Base-by-base conservation (phyloP, 495 filamentous ascomycete genomes). In the Trypethelium eluteriae region DNA sequence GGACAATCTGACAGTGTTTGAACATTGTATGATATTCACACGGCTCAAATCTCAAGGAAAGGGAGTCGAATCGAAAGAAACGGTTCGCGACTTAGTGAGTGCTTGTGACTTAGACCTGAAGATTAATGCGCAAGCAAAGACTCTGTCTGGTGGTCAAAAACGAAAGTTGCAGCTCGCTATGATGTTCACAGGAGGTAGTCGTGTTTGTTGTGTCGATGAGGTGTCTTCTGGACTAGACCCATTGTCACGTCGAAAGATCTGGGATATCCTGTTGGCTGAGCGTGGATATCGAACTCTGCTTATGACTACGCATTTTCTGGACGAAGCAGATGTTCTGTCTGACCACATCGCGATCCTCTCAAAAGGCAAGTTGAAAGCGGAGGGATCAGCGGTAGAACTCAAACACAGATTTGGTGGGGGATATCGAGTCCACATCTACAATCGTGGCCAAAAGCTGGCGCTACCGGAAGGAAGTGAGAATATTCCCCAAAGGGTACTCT, bases 151-250 rank as follows among this genome's bases (percentile, higher is more conserved):
- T 5, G 92, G 92, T 0, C 92, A 96, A 75, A 95, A 93, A 75
- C 81, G 92, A 34, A 95, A 95, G 75, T 78, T 93, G n/a, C 92
- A 96, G 72, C 82, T 96, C 10, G 87, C 88, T n/a, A 92, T 93
- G 84, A 95, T 94, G 90, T 85, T 96, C 64, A 92, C 89, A 35
- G 92, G 92, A 47, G 92, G 90, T 18, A 90, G 86, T 67, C 84
- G 82, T 16, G 85, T 96, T 6, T 96, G 92, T 75, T 92, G 90
- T 74, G 87, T 96, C 7, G 92, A 96, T 72, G 92, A 96, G 72
- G 90, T 93, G 3, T 90, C 86, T 14, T 88, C 85, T 62, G 92
- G 92, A 5, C 78, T 96, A 10, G 92, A 96, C 72, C 91, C 92
- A 0, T 80, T 96, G 14, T 88, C 85, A 49, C 79, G 92, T 16